Evolutionary conservation across 352 stramenopile species (phyloP), one percentile per base, ranked within the genome.

Genomic region (Pythium chondricola): DNA sequence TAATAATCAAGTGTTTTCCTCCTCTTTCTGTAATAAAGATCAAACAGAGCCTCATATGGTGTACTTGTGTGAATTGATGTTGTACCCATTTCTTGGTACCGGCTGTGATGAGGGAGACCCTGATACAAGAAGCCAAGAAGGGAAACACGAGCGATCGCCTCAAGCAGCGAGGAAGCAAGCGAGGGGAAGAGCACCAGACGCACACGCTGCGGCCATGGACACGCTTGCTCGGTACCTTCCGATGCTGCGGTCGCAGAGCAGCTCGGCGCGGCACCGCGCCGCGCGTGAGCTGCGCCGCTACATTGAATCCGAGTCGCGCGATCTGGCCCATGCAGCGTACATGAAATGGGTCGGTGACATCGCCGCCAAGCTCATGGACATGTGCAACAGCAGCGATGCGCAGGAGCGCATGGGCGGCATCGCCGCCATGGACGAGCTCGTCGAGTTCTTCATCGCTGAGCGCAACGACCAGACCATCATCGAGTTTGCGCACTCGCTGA

Each of bases 391-490:
- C 45, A 74, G 65, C 47, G 83, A 94, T 56, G 74, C 61, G 32
- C 59, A 75, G 17, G 83, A 94, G 48, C 77, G 80, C 43, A 89
- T 91, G 71, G 81, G 78, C 39, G 83, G 81, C 44, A 93, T 94
- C 57, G 77, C 80, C 3, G 83, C 83, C 53, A 94, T 94, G 83
- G 83, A 94, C 62, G 78, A 94, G 49, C 74, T 94, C 30, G 73
- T 94, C 30, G 83, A 94, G 60, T 69, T 93, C 27, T 94, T 94
- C 51, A 93, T 93, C 68, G 81, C 77, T 32, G 81, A 92, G 52
- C 70, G 82, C 33, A 91, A 94, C 67, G 83, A 94, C 67, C 80
- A 90, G 73, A 91, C 76, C 7, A 94, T 94, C 68, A 90, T 91
- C 41, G 83, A 93, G 61, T 92, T 93, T 56, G 83, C 83, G 9